phyloP scores from a whole-genome alignment of 225 moss, liverwort and hornwort species.

The Physcomitrium patens region DNA sequence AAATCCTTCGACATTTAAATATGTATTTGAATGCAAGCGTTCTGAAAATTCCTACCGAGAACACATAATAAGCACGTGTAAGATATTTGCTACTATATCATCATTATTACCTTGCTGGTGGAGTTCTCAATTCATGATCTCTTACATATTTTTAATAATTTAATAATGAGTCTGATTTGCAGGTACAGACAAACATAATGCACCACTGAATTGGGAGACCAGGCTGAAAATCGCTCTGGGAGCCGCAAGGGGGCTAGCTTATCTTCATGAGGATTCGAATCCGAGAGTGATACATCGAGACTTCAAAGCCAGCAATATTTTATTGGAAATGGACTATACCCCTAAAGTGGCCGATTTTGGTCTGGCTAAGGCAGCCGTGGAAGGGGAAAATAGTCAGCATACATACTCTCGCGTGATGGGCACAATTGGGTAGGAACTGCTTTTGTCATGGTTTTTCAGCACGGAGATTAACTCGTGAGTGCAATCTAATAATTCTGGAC shows the following conservation, averaged over 20 bases:
- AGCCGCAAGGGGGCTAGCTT: conserved; percentile 64
- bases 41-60: neutral
- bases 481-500: neutral
- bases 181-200: conserved; percentile 48
- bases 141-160: conserved; percentile 3
- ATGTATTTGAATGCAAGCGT: neutral
- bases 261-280: conserved; percentile 66
- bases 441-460: conserved; percentile 3
- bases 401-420: conserved; percentile 63
- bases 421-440: conserved; percentile 55
- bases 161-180: conserved; percentile 11
- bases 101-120: neutral
- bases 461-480: neutral
- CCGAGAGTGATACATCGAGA: conserved; percentile 64
- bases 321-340: conserved; percentile 60
- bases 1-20: conserved; percentile 11
- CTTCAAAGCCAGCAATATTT: conserved; percentile 64
- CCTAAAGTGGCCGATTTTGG: conserved; percentile 73
- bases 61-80: neutral
- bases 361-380: conserved; percentile 60
- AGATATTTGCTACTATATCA: neutral
- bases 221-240: conserved; percentile 68
- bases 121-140: conserved; percentile 3
- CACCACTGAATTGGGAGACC: conserved; percentile 60
- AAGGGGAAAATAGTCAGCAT: conserved; percentile 58